Evolutionary conservation across 768 basidiomycete genomes (phyloP), one percentile per base, ranked within the genome.

Genomic region (Naganishia vaughanmartiniae): DNA sequence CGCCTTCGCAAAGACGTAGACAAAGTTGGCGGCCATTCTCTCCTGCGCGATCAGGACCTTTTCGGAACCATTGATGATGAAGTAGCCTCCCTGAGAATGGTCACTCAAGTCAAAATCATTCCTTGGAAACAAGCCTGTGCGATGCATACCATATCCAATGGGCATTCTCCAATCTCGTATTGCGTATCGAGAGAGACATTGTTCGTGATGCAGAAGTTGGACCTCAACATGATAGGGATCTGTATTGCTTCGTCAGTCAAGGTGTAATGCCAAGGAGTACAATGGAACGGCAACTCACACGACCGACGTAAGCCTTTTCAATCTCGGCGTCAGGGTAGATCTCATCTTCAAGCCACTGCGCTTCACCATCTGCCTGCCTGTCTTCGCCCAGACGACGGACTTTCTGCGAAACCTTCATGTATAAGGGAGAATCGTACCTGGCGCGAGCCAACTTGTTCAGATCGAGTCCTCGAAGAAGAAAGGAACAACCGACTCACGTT

Each of bases 21-120:
- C 96, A 78, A 96, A 94, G 83, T 99, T 99, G 28, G 93, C 94
- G 12, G 96, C 95, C 94, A 98, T 98, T 65, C 96, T 89, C 81
- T 99, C 96, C 81, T 99, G 96, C 1, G 96, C 96, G 81, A 99
- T 99, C 72, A 99, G 85, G n/a, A 99, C 96, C 82, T 99, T 99
- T 81, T 99, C 96, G 2, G 96, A 98, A 15, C 96, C 96, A 75
- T 97, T 98, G 84, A 99, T 97, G 79, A 99, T 92, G 81, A 99
- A 99, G 81, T 99, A 99, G 58, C 96, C 96, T 81, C 96, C 96
- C 60, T 63, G 19, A n/a, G 24, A 45, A 15, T 42, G 12, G 12
- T 14, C 12, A n/a, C n/a, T 34, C 24, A 24, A 51, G 46, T 93
- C 76, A 10, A 31, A 17, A 58, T 42, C 55, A 46, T 31, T 24